Percentiles rank a stretch among this genome's conserved stretches.
phyloP scores from a whole-genome alignment of 2,329 filamentous ascomycete species.

The Aspergillus unguis region DNA sequence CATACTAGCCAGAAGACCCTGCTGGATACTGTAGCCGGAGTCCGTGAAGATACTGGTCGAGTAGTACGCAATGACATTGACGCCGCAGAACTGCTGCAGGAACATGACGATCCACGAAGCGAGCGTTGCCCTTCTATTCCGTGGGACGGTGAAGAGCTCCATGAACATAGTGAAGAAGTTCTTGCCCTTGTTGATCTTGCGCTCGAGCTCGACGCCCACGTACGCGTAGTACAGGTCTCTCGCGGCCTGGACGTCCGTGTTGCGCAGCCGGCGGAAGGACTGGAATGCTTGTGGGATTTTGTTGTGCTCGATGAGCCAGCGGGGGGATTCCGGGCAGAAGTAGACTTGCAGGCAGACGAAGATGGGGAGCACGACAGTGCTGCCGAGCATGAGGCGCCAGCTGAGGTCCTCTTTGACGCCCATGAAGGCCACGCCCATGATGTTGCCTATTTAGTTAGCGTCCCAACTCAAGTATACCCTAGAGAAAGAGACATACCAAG shows the following conservation, averaged over 20 bases:
- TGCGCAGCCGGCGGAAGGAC: constrained; percentile 49
- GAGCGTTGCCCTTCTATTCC: constrained; percentile 59
- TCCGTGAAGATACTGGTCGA: constrained; percentile 60
- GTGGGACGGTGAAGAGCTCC: constrained; percentile 60
- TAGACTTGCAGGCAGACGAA: constrained; percentile 60
- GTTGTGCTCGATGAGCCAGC: constrained; percentile 51
- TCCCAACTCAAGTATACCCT: not conserved
- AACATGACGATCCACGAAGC: constrained; percentile 64
- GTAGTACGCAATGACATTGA: constrained; percentile 61
- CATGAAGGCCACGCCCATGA: constrained; percentile 49
- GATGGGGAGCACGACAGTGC: constrained; percentile 58
- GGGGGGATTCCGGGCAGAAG: constrained; percentile 57
- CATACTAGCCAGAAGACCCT: constrained; percentile 58
- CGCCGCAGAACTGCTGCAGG: constrained; percentile 57
- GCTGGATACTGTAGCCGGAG: constrained; percentile 50
- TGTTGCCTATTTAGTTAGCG: constrained; percentile 31
- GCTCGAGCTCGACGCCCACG: constrained; percentile 60
- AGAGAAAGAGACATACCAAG: constrained; percentile 24
- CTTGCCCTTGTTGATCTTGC: constrained; percentile 49
- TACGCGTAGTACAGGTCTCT: constrained; percentile 57
- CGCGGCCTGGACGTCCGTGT: constrained; percentile 52
- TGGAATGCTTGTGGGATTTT: constrained; percentile 46
- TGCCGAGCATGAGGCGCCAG: constrained; percentile 69
- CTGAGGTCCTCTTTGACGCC: constrained; percentile 48
- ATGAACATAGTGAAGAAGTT: constrained; percentile 52